Evolutionary conservation across 805 yeast species (phyloP).

Genomic region (Candida montana): DNA sequence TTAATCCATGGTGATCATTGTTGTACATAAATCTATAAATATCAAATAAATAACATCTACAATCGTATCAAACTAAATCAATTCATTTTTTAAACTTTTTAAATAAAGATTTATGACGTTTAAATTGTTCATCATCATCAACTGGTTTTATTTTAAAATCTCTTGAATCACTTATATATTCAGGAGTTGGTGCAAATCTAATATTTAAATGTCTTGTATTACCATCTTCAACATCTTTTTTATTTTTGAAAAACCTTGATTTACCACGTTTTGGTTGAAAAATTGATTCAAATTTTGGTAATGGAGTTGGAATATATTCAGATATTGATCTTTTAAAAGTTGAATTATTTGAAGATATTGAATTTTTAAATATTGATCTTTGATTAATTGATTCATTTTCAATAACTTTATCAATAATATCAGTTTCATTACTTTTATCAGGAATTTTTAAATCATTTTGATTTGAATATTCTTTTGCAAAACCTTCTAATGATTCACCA

Average conservation of each 20-base stretch:
- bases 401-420: constrained; percentile 11
- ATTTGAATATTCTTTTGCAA: constrained; percentile 15
- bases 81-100: constrained; percentile 3
- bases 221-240: background rate
- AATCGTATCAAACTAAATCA: too few species aligned
- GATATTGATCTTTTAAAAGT: constrained; percentile 3
- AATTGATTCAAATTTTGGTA: too few species aligned
- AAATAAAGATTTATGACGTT: background rate
- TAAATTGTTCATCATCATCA: background rate
- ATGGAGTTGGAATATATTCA: constrained; percentile 17
- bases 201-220: constrained; percentile 9
- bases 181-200: constrained; percentile 18
- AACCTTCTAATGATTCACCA: constrained; percentile 20
- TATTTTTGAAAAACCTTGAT: constrained; percentile 3
- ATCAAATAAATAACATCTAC: too few species aligned
- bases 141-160: background rate
- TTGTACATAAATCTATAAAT: too few species aligned
- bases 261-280: constrained; percentile 1
- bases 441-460: constrained; percentile 12
- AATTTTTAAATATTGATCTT: background rate
- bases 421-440: constrained; percentile 5
- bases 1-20: constrained; percentile 55
- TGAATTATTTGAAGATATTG: constrained; percentile 3
- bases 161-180: constrained; percentile 4
- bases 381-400: background rate